These are phyloP conservation scores for Fusarium algeriense DNA, from an alignment of 2,329 filamentous ascomycete genomes.

Conservation along the genomic window DNA sequence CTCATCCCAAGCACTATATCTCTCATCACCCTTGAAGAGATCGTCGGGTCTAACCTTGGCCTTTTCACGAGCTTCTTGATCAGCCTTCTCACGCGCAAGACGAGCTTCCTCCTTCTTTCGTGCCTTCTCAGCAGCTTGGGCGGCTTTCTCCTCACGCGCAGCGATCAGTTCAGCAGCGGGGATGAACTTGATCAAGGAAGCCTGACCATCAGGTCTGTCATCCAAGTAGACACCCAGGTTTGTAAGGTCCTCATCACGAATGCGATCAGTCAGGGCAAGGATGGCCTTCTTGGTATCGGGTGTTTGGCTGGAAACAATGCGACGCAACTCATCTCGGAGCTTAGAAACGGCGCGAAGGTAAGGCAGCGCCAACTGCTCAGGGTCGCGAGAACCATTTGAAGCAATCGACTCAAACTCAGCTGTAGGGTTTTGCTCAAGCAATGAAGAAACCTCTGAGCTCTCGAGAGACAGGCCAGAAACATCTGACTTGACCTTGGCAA, in stretches of 20 bases:
- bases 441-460: constrained; percentile 57
- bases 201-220: constrained; percentile 75
- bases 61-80: constrained; percentile 68
- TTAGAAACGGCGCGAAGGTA: constrained; percentile 67
- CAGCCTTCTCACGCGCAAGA: constrained; percentile 62
- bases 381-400: constrained; percentile 61
- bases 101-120: constrained; percentile 67
- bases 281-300: constrained; percentile 75
- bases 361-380: constrained; percentile 66
- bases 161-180: constrained; percentile 69
- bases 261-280: constrained; percentile 79
- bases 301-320: constrained; percentile 61
- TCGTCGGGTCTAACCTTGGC: constrained; percentile 67
- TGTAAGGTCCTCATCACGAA: constrained; percentile 85
- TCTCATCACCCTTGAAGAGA: constrained; percentile 68
- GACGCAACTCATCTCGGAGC: constrained; percentile 72
- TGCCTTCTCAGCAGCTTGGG: constrained; percentile 71
- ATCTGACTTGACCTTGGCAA: constrained; percentile 60
- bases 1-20: constrained; percentile 82
- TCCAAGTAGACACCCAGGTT: constrained; percentile 89
- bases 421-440: constrained; percentile 60
- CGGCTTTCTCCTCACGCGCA: constrained; percentile 69
- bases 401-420: constrained; percentile 61
- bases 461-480: constrained; percentile 62
- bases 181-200: constrained; percentile 78